phyloP scores from a whole-genome alignment of 2,329 filamentous ascomycete species.

The Grosmannia huntii region DNA sequence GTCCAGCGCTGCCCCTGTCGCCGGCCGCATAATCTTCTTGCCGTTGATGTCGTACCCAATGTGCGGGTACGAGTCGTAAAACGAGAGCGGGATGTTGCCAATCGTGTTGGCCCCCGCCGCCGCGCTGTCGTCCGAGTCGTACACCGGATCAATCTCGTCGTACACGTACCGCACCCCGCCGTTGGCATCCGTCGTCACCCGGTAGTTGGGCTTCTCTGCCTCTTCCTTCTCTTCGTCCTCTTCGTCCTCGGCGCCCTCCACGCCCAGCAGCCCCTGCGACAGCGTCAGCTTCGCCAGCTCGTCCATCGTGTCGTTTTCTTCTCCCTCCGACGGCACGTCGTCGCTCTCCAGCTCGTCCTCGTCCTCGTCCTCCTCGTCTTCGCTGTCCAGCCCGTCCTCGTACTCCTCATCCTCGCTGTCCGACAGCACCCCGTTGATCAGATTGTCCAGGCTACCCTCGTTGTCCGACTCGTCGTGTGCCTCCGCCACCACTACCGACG shows the following conservation, averaged over 20 bases:
- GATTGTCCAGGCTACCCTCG: slow-evolving; percentile 39
- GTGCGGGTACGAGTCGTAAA: slow-evolving; percentile 96
- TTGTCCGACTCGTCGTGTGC: slow-evolving; percentile 35
- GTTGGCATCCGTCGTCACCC: slow-evolving; percentile 67
- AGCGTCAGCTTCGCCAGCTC: slow-evolving; percentile 23
- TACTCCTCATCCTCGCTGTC: slow-evolving; percentile 36
- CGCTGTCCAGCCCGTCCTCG: slow-evolving; percentile 17
- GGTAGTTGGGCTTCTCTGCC: slow-evolving; percentile 34
- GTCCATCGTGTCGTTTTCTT: slow-evolving; percentile 28
- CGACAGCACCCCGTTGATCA: slow-evolving; percentile 44
- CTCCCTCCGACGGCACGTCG: slow-evolving; percentile 28
- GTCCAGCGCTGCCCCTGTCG: slow-evolving; percentile 85
- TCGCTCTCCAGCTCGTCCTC: slow-evolving; percentile 29
- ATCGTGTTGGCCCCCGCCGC: slow-evolving; percentile 78
- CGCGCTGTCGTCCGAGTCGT: slow-evolving; percentile 87
- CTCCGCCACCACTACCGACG: slow-evolving; percentile 40
- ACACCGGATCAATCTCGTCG: slow-evolving; percentile 82
- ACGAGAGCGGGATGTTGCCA: slow-evolving; percentile 82
- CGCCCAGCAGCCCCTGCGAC: slow-evolving; percentile 12
- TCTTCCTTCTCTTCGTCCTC: slow-evolving; percentile 24
- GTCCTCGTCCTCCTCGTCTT: slow-evolving; percentile 30
- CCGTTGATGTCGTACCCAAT: slow-evolving; percentile 99
- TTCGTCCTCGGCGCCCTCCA: slow-evolving; percentile 18
- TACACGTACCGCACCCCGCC: slow-evolving; percentile 86
- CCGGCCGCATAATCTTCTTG: slow-evolving; percentile 93